Base-by-base conservation (phyloP, 805 yeast species). In the Candida ovalis region DNA sequence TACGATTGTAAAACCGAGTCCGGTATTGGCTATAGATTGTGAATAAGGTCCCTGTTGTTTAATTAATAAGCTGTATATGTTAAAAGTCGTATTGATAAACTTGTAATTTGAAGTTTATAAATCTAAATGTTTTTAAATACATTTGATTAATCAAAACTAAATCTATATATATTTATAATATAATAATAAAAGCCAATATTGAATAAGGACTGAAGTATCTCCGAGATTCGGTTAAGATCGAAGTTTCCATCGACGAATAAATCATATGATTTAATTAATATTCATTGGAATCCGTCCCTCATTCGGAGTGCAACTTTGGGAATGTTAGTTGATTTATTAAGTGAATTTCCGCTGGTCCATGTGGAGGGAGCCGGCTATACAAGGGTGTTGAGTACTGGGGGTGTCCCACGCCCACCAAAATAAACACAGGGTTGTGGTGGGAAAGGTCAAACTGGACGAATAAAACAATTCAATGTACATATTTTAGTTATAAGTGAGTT, bases 1-100 rank as follows among this genome's bases (percentile, higher is more conserved):
- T 10, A 25, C 28, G 35, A 30, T 30, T 25, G 42, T 38, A 53
- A 53, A 48, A 41, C 48, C 51, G 49, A 43, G 40, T 46, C 30
- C 54, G 54, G 56, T 41, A 53, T 53, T 53, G 56, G 56, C 46
- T 46, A 28, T 22, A 50, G 49, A 46, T 44, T 12, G 18, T 30
- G 18, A 6, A 28, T 13, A 32, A 9, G 10, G 13, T 18, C 3
- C 8, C 19, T 10, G 35, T 10, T 6, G 9, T 23, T 8, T 19
- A 8, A 9, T 25, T 18, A 25, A 25, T 17, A 27, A 8, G 30
- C 30, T 30, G 15, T 30, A 30, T 30, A 6, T 30, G n/a, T 30
- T n/a, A n/a, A n/a, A n/a, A n/a, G n/a, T n/a, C n/a, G n/a, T n/a
- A n/a, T n/a, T n/a, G n/a, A 27, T 27, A 27, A 27, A 27, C 12